Base-by-base conservation (phyloP, 768 basidiomycete genomes). In the Lentinula edodes region DNA sequence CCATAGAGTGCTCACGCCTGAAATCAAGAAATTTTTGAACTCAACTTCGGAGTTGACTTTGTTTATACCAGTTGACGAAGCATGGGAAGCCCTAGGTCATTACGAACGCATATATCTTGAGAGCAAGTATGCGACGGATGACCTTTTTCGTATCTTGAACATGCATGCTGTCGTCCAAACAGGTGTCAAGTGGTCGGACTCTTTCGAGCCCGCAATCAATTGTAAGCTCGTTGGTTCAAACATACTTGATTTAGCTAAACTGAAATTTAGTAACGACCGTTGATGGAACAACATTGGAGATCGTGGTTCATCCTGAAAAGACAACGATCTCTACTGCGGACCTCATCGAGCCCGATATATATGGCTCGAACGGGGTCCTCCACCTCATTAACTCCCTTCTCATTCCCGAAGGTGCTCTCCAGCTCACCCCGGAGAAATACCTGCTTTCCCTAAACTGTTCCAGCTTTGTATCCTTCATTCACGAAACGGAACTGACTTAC, bases 301-400 rank as follows among this genome's bases (percentile, higher is more conserved):
- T 95, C 45, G 72, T 76, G 1, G 77, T 80, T n/a, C 74, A 81
- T 28, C 69, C 80, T 1, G 79, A 86, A 42, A 82, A 81, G 63
- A 84, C 82, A 57, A 80, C 69, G 35, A 72, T 90, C 20, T 85
- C 85, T 38, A 75, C 75, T 51, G 85, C 89, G 6, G 76, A 78
- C 23, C 79, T 96, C 46, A 68, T 87, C 4, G 78, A 87, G n/a
- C 83, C 85, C 6, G 93, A 99, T 68, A 85, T 97, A 39, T 94
- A 95, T 68, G 95, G 92, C 5, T 88, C 91, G 35, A 99, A 99
- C 68, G 97, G 96, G 52, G 97, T 98, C 48, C 71, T 98, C 15
- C 97, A 99, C 72, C 83, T 93, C 46, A 83, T 98, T 28, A 90
- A 90, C 13, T 83, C 86, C 13, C 83, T 98, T 23, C 83, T 99